Conservation (phyloP, 2,329 filamentous ascomycete genomes). For the Penicillium hordei region DNA sequence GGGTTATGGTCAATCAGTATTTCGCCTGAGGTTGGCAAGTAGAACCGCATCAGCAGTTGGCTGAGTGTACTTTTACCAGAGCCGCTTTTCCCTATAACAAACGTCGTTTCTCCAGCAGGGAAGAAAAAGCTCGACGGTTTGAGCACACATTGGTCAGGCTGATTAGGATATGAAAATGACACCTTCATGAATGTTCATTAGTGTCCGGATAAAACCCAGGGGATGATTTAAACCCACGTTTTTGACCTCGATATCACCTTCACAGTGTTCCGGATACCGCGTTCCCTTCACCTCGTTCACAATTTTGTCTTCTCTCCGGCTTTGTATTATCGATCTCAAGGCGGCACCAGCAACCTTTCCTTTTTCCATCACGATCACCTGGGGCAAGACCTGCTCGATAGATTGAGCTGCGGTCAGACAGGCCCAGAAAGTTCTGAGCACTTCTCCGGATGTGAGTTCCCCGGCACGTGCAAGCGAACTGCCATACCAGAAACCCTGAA, state of each 20-base stretch:
- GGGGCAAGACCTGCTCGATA: constrained; percentile 70
- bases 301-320: constrained; percentile 22
- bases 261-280: constrained; percentile 47
- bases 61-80: constrained; percentile 90
- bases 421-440: constrained; percentile 83
- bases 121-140: constrained; percentile 67
- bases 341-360: constrained; percentile 71
- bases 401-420: constrained; percentile 74
- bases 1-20: constrained; percentile 68
- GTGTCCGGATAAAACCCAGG: background rate
- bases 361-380: constrained; percentile 75
- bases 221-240: constrained; percentile 51
- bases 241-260: constrained; percentile 68
- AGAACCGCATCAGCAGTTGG: constrained; percentile 76
- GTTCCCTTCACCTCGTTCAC: constrained; percentile 31
- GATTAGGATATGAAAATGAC: constrained; percentile 78
- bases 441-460: constrained; percentile 60
- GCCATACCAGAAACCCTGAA: constrained; percentile 88
- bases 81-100: constrained; percentile 81
- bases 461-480: constrained; percentile 65
- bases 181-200: constrained; percentile 52
- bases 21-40: constrained; percentile 63
- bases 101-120: constrained; percentile 69
- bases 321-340: constrained; percentile 52
- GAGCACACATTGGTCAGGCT: constrained; percentile 61